These are phyloP conservation scores for Geum urbanum DNA, from an alignment of 306 rosid genomes.

Conservation along the genomic window DNA sequence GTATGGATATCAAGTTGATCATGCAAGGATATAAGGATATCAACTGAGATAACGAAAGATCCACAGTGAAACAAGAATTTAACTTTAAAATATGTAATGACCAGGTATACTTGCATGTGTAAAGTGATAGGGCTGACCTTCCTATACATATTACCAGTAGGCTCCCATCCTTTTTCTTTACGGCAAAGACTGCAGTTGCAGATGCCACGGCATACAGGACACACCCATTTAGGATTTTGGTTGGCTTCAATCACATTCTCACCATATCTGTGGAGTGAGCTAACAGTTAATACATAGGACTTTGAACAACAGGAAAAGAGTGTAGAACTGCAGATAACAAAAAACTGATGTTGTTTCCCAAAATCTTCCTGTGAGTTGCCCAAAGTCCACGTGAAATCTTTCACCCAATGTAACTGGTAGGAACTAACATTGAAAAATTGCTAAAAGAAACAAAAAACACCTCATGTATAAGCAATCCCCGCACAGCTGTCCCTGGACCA, in stretches of 20 bases:
- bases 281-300: constrained; percentile 6
- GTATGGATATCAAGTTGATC: neutral
- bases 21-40: neutral
- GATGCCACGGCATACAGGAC: constrained; percentile 67
- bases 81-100: neutral
- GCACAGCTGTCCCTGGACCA: constrained; percentile 57
- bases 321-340: too few species aligned
- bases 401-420: too few species aligned
- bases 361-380: too few species aligned
- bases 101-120: constrained; percentile 2
- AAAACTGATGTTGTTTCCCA: too few species aligned
- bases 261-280: constrained; percentile 46
- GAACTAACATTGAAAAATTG: too few species aligned
- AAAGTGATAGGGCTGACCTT: constrained; percentile 45
- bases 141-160: constrained; percentile 55
- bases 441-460: constrained; percentile 27
- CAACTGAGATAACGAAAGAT: neutral
- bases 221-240: constrained; percentile 46
- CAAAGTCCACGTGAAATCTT: too few species aligned
- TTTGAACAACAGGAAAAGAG: too few species aligned
- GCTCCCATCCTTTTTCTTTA: constrained; percentile 65
- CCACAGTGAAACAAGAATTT: neutral
- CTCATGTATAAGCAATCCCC: constrained; percentile 88
- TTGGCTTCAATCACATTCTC: constrained; percentile 60
- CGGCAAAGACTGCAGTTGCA: constrained; percentile 78